Conservation (phyloP, 1,284 basidiomycete species). For the Porogramme epimiltina region DNA sequence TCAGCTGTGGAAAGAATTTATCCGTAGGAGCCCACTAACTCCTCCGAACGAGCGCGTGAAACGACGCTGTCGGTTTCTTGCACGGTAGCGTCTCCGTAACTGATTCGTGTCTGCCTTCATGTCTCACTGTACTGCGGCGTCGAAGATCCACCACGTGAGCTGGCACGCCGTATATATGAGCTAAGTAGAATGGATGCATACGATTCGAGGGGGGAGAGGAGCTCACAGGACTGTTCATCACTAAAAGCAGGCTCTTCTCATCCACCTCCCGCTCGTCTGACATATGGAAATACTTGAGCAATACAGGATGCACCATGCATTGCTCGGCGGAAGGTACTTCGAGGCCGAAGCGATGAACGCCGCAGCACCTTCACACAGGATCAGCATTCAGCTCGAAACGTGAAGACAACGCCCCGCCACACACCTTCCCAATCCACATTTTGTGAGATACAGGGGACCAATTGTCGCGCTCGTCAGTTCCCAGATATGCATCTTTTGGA, state of each 20-base stretch:
- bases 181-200: too few relatives aligned
- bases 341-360: constrained; percentile 87
- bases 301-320: constrained; percentile 98
- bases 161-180: constrained; percentile 35
- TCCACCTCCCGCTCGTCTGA: constrained; percentile 84
- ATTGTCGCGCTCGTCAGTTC: constrained; percentile 87
- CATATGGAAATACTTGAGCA: constrained; percentile 81
- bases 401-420: constrained; percentile 1
- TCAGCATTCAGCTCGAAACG: too few relatives aligned
- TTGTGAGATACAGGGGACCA: constrained; percentile 94
- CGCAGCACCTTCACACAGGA: constrained; percentile 61
- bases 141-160: constrained; percentile 81
- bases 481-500: constrained; percentile 93
- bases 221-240: constrained; percentile 79
- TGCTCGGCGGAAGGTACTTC: constrained; percentile 77
- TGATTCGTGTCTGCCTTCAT: constrained; percentile 73
- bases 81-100: constrained; percentile 75
- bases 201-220: background rate
- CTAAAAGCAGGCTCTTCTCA: constrained; percentile 72
- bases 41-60: constrained; percentile 66
- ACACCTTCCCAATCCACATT: constrained; percentile 94
- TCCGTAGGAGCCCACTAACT: constrained; percentile 44
- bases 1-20: background rate
- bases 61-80: constrained; percentile 51
- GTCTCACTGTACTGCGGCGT: constrained; percentile 88